Base-by-base conservation (phyloP, 2,329 filamentous ascomycete species). In the Alternaria panax region DNA sequence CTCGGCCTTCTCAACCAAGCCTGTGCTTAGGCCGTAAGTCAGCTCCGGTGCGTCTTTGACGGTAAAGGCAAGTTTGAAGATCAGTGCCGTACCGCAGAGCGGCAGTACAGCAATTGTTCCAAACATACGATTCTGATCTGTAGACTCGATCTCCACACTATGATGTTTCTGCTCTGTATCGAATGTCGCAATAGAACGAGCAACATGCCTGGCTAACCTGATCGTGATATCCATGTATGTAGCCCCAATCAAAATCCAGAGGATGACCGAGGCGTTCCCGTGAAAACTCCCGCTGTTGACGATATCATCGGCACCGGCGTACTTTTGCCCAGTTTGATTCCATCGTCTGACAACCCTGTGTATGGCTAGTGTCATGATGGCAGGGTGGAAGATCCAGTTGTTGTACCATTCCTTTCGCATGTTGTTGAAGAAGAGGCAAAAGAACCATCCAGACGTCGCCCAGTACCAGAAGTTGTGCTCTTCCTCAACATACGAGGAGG, bases 381-480 rank as follows among this genome's bases (percentile, higher is more conserved):
- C 73, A 1, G 75, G 73, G 45, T 77, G 73, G 22, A 77, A 71
- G 5, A 73, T 43, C 62, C 71, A 70, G 14, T 60, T 62, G 2
- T 22, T 62, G 22, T 60, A 65, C 69, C 71, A 72, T 28, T 71
- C 59, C 48, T 75, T 73, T 4, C 74, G 75, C 45, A 71, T 64
- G 24, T 68, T 72, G 65, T 64, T 78, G 38, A 81, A 64, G 66
- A 83, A 81, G 12, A 88, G 75, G 58, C 81, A 81, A 56, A 82
- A 75, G 43, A 83, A 78, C 91, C 91, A 96, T 7, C 87, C 85
- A 0, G 90, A 88, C 0, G 90, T 86, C 1, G 87, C 80, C 93
- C 94, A 98, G 79, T 99, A 98, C 95, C 95, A 99, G 75, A 97
- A 97, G 67, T 98, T 92, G 50, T 99, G 95, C 77, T 99, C 95